Evolutionary conservation across 2,329 filamentous ascomycete species (phyloP), one percentile per base, ranked within the genome.

Genomic region (Ophiostoma montium): DNA sequence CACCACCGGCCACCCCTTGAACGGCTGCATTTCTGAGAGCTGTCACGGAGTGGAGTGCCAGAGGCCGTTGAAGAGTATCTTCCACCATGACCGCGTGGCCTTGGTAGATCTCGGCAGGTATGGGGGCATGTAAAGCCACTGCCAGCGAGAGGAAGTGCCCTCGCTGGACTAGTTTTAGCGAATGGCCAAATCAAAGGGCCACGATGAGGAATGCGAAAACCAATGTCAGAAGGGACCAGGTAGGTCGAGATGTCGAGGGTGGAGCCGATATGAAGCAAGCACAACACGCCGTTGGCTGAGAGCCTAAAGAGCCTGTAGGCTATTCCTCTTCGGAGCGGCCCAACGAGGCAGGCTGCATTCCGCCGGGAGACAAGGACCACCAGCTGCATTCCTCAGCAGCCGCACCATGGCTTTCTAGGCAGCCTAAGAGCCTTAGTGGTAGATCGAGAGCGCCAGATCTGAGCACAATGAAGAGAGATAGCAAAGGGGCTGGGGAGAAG

Each of bases 131-230:
- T n/a, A 8, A 4, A 27, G 23, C 23, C 23, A 27, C 23, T 8
- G 23, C 23, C 23, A 27, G 23, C 8, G 23, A 27, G 23, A 27
- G 23, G 23, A 27, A 27, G 4, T 8, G 23, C 23, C 23, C 8
- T 27, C 23, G 8, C 8, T 8, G 16, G 27, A 16, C 46, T 35
- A 45, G n/a, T 35, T n/a, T 15, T 23, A 42, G 16, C 32, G 30
- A 32, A n/a, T 16, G 10, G 7, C 11, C 7, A 32, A 12, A 32
- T 8, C 27, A 13, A 35, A 39, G 50, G 49, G 46, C 50, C 50
- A 52, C 50, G 47, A 43, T 47, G 50, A 49, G 49, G 47, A 52
- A 52, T 52, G 50, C 47, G 49, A 19, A 46, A 43, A 42, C 10
- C 38, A 41, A 47, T 19, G 32, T 23, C 13, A 10, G 41, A 43